Percentiles rank a stretch among this genome's conserved stretches.
These are phyloP conservation scores for Camellia lanceoleosa DNA, from an alignment of 148 eudicot genomes.

Conservation along the genomic window DNA sequence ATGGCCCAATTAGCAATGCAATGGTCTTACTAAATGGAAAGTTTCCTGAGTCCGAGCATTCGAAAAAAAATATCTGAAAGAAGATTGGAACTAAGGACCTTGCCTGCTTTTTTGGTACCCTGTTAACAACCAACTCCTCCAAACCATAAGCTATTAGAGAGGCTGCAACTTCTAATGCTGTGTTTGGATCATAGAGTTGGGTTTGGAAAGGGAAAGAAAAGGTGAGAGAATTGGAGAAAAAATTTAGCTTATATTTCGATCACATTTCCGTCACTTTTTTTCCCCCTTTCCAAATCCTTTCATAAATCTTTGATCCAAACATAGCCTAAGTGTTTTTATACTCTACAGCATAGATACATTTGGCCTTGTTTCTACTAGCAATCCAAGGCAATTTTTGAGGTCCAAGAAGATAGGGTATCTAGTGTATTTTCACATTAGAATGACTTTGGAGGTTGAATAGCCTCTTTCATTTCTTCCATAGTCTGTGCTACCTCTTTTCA, in stretches of 20 bases:
- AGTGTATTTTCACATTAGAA: background rate
- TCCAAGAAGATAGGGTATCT: background rate
- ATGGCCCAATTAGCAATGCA: too few relatives aligned
- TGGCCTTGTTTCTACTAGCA: background rate
- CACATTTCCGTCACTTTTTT: too few relatives aligned
- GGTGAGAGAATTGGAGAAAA: too few relatives aligned
- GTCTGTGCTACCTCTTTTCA: background rate
- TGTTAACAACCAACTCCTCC: background rate
- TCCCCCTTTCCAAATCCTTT: too few relatives aligned
- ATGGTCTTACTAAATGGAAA: too few relatives aligned
- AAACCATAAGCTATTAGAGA: background rate
- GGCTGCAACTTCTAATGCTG: background rate
- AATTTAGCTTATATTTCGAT: too few relatives aligned
- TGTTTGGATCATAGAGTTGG: too few relatives aligned
- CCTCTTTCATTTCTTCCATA: background rate
- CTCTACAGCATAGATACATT: background rate
- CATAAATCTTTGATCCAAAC: too few relatives aligned
- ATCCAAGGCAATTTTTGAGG: background rate
- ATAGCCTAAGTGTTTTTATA: background rate
- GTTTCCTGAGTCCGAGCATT: too few relatives aligned
- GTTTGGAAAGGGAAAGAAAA: too few relatives aligned
- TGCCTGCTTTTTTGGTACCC: background rate
- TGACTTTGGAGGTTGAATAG: background rate
- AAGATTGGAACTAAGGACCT: background rate
- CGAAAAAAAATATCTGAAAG: too few relatives aligned